Base-by-base conservation (phyloP, 2,329 filamentous ascomycete genomes). In the Orbilia brochopaga region DNA sequence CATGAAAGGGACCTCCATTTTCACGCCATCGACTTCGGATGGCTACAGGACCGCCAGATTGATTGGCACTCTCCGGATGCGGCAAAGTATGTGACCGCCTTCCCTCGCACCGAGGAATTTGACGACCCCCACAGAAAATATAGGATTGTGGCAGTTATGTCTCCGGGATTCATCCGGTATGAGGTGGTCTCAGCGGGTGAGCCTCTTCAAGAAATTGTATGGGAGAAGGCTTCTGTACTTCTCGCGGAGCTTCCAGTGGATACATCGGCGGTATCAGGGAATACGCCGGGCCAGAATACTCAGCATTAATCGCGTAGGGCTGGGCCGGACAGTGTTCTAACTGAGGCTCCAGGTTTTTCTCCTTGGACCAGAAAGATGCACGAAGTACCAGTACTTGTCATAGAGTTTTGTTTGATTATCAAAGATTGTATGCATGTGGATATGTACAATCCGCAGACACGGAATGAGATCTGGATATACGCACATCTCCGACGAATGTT, bases 91-190 rank as follows among this genome's bases (percentile, higher is more conserved):
- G 15, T 64, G 11, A 55, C 58, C 8, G 27, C n/a, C 32, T 32
- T 1, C 60, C 21, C 17, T 27, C 35, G 15, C 50, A 46, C 3
- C 24, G 15, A n/a, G n/a, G n/a, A 50, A 17, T 32, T 10, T 5
- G 10, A 56, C 0, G 50, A 64, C 44, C 27, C 53, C 7, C 30
- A 52, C 13, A 37, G 40, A 2, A 19, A 42, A 0, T 70, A 70
- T n/a, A 2, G 2, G 0, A 56, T 70, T 19, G 10, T 55, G 0
- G 59, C 59, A 4, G 66, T 70, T 1, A 30, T 60, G 42, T 57
- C 50, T 8, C 66, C 66, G 1, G 66, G 66, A 3, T 70, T 70
- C 21, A 64, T 70, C 17, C 54, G 66, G 0, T 64, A 70, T 35
- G 48, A 64, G 23, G 64, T 42, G 11, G 30, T 15, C 8, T 27